These are phyloP conservation scores for Cladosporium velox DNA, from an alignment of 2,329 filamentous ascomycete species.

Conservation along the genomic window DNA sequence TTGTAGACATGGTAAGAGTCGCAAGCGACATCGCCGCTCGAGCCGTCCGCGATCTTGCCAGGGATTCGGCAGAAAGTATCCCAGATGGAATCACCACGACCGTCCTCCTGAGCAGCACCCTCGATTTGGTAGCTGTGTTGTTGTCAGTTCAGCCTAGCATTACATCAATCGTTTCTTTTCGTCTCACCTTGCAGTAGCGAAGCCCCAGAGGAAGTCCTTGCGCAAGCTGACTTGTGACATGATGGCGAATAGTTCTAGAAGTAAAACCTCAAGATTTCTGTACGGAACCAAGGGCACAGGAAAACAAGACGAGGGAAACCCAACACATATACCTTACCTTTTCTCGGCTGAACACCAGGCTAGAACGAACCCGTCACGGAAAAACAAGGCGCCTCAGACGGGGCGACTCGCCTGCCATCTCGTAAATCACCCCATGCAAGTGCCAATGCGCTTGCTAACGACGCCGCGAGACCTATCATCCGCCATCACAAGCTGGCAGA, in stretches of 20 bases:
- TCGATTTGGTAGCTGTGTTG: slow-evolving; percentile 78
- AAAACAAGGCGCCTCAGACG: slow-evolving; percentile 13
- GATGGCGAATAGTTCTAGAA: background rate
- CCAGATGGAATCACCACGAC: slow-evolving; percentile 82
- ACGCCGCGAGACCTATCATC: slow-evolving; percentile 12
- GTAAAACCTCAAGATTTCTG: too few relatives aligned
- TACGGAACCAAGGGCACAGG: background rate
- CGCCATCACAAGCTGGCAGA: slow-evolving; percentile 12
- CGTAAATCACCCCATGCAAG: background rate
- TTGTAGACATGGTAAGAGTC: slow-evolving; percentile 81
- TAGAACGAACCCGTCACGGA: slow-evolving; percentile 19
- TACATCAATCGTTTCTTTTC: background rate
- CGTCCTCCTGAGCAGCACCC: slow-evolving; percentile 72
- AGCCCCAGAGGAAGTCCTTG: slow-evolving; percentile 66
- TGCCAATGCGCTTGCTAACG: slow-evolving; percentile 8
- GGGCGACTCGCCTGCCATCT: slow-evolving; percentile 18
- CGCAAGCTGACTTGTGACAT: slow-evolving; percentile 28
- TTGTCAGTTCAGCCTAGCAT: slow-evolving; percentile 6
- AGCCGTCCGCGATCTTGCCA: slow-evolving; percentile 79
- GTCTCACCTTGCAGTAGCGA: slow-evolving; percentile 64
- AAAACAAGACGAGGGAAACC: background rate
- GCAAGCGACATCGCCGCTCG: slow-evolving; percentile 75
- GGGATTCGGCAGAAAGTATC: slow-evolving; percentile 81
- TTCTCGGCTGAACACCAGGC: slow-evolving; percentile 5
- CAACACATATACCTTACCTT: slow-evolving; percentile 14